These are phyloP conservation scores for Phytophthora aleatoria DNA, from an alignment of 352 stramenopile genomes.

Conservation along the genomic window DNA sequence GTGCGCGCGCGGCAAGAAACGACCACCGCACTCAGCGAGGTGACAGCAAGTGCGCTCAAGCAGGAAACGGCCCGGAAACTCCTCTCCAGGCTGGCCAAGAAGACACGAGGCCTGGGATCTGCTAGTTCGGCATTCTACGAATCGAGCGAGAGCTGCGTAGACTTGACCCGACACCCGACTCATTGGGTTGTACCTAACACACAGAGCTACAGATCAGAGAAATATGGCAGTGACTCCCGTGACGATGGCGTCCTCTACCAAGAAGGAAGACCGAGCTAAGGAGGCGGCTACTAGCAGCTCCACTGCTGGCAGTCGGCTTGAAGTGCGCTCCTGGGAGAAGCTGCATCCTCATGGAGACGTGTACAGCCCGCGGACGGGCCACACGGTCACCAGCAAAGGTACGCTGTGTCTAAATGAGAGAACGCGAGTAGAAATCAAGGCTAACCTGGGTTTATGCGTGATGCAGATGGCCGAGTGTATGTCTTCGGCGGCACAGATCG, in stretches of 20 bases:
- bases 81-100: constrained; percentile 7
- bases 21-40: constrained; percentile 29
- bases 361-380: constrained; percentile 85
- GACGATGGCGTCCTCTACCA: constrained; percentile 5
- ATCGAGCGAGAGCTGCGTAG: constrained; percentile 41
- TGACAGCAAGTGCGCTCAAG: constrained; percentile 24
- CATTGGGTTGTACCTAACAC: constrained; percentile 27
- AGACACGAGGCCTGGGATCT: constrained; percentile 24
- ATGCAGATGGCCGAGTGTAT: constrained; percentile 68
- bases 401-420: constrained; percentile 1
- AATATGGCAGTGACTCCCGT: constrained; percentile 32
- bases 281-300: constrained; percentile 3
- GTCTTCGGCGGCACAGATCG: constrained; percentile 89
- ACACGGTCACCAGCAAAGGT: constrained; percentile 85
- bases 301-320: constrained; percentile 39
- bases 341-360: constrained; percentile 74
- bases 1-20: constrained; percentile 20
- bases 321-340: constrained; percentile 81
- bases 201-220: neutral
- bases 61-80: constrained; percentile 36
- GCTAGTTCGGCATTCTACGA: constrained; percentile 35
- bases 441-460: constrained; percentile 12
- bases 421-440: neutral
- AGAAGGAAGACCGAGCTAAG: constrained; percentile 19
- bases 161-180: constrained; percentile 32